These are phyloP conservation scores for Tricholoma sp. DNA, from an alignment of 768 basidiomycete species.

Conservation along the genomic window DNA sequence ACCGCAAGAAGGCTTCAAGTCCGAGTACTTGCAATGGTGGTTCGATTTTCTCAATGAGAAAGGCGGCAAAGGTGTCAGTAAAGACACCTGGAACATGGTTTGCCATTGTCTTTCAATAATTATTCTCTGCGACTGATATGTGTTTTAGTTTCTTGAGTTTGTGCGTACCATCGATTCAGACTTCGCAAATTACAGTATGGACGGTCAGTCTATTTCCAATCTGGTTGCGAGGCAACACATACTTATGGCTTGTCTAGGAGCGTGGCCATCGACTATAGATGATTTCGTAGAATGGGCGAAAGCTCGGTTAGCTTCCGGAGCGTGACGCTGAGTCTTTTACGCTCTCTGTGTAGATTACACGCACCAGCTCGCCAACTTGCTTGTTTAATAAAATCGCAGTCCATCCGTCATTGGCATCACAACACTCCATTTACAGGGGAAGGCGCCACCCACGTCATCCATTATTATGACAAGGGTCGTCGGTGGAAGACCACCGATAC, in stretches of 20 bases:
- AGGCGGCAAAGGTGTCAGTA: slow-evolving; percentile 74
- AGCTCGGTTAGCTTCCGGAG: slow-evolving; percentile 23
- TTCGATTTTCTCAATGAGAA: slow-evolving; percentile 67
- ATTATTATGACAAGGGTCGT: background rate
- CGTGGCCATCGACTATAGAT: slow-evolving; percentile 87
- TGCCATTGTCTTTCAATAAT: slow-evolving; percentile 16
- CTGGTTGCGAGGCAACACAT: slow-evolving; percentile 1
- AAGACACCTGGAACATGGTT: slow-evolving; percentile 88
- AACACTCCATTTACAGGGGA: no score
- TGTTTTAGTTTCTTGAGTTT: slow-evolving; percentile 69
- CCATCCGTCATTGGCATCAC: no score
- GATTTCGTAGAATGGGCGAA: slow-evolving; percentile 74
- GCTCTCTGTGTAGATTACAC: background rate
- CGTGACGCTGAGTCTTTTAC: background rate
- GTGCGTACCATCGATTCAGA: slow-evolving; percentile 67
- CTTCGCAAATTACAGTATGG: slow-evolving; percentile 70
- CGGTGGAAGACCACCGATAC: background rate
- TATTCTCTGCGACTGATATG: background rate
- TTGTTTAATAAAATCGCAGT: background rate
- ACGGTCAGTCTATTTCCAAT: slow-evolving; percentile 43
- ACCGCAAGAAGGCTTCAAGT: slow-evolving; percentile 54
- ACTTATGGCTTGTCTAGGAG: slow-evolving; percentile 38
- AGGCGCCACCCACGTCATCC: no score
- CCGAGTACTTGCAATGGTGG: slow-evolving; percentile 67
- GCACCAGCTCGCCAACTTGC: background rate